Conservation (phyloP, 2,329 filamentous ascomycete genomes). For the Colletotrichum echinochloae region DNA sequence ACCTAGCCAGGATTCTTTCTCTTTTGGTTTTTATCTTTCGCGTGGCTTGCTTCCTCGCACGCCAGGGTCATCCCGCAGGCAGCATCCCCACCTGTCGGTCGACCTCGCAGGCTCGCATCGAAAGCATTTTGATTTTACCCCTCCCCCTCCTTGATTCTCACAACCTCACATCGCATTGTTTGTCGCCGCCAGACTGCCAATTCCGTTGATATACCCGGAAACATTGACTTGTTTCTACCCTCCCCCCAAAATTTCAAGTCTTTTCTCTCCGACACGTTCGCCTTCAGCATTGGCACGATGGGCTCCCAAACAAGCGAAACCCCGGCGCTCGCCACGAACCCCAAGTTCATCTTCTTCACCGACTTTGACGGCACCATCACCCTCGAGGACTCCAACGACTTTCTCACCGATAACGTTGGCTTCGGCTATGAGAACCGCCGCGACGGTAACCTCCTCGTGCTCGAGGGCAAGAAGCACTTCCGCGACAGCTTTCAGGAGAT, state of each 20-base stretch:
- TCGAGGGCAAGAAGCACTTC: conserved; percentile 78
- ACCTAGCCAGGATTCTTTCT: background rate
- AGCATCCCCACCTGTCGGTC: background rate
- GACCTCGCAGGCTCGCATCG: conserved; percentile 16
- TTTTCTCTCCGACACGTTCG: background rate
- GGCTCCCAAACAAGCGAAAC: conserved; percentile 58
- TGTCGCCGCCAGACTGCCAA: background rate
- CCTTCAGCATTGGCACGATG: conserved; percentile 50
- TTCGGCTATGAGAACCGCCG: conserved; percentile 80
- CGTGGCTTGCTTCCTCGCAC: background rate
- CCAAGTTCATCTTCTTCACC: conserved; percentile 97
- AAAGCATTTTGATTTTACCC: conserved; percentile 11
- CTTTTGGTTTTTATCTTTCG: background rate
- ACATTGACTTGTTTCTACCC: conserved; percentile 13
- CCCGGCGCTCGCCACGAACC: conserved; percentile 74
- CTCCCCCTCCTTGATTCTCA: conserved; percentile 25
- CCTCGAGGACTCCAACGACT: conserved; percentile 73
- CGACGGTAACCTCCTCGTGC: conserved; percentile 80
- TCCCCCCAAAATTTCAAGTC: background rate
- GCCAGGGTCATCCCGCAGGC: background rate
- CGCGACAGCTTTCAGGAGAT: conserved; percentile 90
- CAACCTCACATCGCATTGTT: background rate
- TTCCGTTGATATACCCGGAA: background rate
- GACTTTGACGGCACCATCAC: conserved; percentile 99
- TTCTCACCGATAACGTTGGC: conserved; percentile 90